These are phyloP conservation scores for Eruca vesicaria DNA, from an alignment of 441 rosid species.

Conservation along the genomic window DNA sequence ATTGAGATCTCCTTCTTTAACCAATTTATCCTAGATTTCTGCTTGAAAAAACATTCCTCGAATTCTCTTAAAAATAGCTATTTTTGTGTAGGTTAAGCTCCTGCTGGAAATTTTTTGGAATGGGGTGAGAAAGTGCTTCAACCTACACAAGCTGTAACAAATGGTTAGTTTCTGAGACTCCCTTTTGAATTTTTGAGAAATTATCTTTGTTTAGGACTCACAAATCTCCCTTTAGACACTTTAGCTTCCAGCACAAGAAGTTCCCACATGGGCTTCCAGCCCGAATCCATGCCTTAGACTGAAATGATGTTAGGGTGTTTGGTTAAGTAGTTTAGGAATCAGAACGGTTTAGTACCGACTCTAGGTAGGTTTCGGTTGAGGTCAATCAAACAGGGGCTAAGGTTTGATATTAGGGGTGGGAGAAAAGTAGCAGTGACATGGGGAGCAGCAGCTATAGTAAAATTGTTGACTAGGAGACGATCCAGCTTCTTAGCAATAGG, in stretches of 20 bases:
- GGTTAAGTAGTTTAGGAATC: background rate
- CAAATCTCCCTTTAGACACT: background rate
- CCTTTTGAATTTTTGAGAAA: background rate
- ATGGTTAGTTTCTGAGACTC: background rate
- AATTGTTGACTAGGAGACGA: background rate
- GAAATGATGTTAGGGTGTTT: background rate
- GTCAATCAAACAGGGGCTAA: background rate
- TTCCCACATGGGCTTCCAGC: background rate
- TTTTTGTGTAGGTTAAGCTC: background rate
- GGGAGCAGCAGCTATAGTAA: background rate
- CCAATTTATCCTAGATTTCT: background rate
- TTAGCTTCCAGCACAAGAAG: background rate
- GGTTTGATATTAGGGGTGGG: background rate
- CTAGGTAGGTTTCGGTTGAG: background rate
- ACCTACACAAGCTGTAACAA: background rate
- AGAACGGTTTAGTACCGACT: background rate
- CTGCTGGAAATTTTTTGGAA: background rate
- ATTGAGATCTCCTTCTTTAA: background rate
- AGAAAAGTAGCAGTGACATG: background rate
- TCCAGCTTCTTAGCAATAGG: background rate
- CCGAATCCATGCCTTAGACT: background rate
- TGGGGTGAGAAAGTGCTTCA: background rate
- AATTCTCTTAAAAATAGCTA: background rate
- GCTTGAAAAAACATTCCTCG: background rate
- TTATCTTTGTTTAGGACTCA: background rate